These are phyloP conservation scores for Stephania yunnanensis DNA, from an alignment of 164 flowering plant genomes.

Conservation along the genomic window DNA sequence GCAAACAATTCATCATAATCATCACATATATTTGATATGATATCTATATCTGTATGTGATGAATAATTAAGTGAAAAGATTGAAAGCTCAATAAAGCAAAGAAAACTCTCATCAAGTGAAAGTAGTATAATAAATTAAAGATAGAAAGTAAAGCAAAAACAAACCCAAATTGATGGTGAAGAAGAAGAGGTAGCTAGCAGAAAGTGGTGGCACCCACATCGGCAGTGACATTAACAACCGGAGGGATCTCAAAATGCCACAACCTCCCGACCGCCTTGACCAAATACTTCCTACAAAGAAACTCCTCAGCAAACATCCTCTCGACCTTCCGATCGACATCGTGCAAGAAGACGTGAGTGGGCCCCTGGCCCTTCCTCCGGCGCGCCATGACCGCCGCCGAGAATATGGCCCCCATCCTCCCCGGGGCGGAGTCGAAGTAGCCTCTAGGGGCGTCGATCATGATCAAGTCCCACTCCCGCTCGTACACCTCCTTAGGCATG, in stretches of 20 bases:
- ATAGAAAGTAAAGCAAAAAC: not conserved
- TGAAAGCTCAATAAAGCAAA: not conserved
- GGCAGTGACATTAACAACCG: constrained; percentile 12
- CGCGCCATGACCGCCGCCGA: constrained; percentile 77
- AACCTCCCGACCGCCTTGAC: constrained; percentile 45
- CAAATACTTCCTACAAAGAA: constrained; percentile 52
- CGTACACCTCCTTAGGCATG: constrained; percentile 57
- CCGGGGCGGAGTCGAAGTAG: constrained; percentile 57
- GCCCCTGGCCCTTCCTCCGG: constrained; percentile 37
- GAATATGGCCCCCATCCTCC: constrained; percentile 73
- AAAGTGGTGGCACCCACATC: not conserved
- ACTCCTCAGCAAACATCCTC: constrained; percentile 48
- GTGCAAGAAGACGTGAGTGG: constrained; percentile 71
- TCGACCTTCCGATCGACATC: constrained; percentile 73
- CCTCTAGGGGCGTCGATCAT: constrained; percentile 89
- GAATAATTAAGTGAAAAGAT: no score
- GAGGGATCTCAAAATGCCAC: constrained; percentile 66
- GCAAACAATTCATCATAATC: no score
- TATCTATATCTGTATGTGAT: no score
- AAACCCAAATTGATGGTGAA: no score
- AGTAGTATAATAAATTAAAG: not conserved
- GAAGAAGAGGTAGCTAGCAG: constrained; percentile 9
- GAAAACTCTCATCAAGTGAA: no score
- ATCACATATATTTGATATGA: no score
- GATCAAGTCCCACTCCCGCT: constrained; percentile 72